These are phyloP conservation scores for Pseudocercospora crystallina DNA, from an alignment of 2,329 filamentous ascomycete species.

Conservation along the genomic window DNA sequence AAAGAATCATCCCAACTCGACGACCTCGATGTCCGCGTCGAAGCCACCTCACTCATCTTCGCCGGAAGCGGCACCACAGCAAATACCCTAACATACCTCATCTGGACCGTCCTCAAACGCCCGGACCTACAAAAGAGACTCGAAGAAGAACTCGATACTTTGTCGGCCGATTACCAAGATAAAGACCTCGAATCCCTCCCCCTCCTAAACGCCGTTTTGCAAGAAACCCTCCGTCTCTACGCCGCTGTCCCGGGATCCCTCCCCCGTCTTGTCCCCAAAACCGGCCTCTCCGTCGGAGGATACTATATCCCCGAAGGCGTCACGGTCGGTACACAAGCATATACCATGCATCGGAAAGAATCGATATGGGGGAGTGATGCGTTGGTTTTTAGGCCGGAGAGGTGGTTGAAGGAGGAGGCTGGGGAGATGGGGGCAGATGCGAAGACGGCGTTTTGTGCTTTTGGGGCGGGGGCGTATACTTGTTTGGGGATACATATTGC, in stretches of 20 bases:
- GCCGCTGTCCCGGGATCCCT: conserved; percentile 32
- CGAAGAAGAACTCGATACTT: conserved; percentile 24
- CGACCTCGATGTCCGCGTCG: conserved; percentile 28
- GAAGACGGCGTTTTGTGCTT: conserved; percentile 28
- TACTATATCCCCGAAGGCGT: conserved; percentile 28
- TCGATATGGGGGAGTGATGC: conserved; percentile 18
- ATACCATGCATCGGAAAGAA: conserved; percentile 27
- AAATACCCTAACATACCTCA: conserved; percentile 31
- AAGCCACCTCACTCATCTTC: conserved; percentile 31
- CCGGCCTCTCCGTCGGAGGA: conserved; percentile 22
- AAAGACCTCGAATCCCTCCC: conserved; percentile 25
- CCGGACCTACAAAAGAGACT: conserved; percentile 21
- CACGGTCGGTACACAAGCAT: conserved; percentile 28
- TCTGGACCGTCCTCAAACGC: conserved; percentile 30
- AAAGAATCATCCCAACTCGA: conserved; percentile 25
- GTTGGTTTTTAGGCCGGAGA: neutral
- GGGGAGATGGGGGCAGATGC: conserved; percentile 13
- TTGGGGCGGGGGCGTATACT: conserved; percentile 27
- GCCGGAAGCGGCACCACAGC: conserved; percentile 35
- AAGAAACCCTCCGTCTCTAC: conserved; percentile 34
- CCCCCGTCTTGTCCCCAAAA: conserved; percentile 28
- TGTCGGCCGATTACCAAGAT: conserved; percentile 20
- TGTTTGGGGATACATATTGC: conserved; percentile 34
- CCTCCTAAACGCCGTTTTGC: conserved; percentile 25
- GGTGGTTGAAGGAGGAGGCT: conserved; percentile 21